These are phyloP conservation scores for Coccomyxa subellipsoidea DNA, from an alignment of 163 green algal species.

Conservation along the genomic window DNA sequence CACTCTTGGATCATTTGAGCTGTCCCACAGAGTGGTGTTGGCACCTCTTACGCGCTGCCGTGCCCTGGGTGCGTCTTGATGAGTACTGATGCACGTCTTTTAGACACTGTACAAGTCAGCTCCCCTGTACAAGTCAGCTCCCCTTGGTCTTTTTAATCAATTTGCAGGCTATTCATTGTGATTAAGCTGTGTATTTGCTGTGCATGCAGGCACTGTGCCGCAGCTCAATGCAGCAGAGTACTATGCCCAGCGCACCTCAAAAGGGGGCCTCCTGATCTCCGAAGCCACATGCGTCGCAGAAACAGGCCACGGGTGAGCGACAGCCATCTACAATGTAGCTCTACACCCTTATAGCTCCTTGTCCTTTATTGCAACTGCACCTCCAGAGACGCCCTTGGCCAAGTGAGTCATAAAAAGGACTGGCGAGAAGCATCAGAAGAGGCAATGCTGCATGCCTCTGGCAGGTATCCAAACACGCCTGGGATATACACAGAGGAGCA, in stretches of 20 bases:
- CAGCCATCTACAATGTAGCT: background rate
- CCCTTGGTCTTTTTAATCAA: no score
- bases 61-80: background rate
- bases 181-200: no score
- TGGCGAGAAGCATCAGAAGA: no score
- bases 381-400: no score
- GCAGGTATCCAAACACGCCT: slow-evolving; percentile 52
- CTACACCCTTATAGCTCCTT: no score
- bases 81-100: no score
- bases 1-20: background rate
- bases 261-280: slow-evolving; percentile 57
- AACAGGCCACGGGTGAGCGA: slow-evolving; percentile 17
- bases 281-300: slow-evolving; percentile 51
- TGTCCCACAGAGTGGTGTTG: background rate
- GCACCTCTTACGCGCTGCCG: background rate
- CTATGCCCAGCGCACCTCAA: slow-evolving; percentile 57
- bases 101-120: no score
- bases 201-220: slow-evolving; percentile 11
- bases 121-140: no score
- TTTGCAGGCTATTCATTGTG: no score
- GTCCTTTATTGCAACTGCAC: no score
- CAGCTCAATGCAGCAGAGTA: slow-evolving; percentile 41
- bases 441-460: background rate
- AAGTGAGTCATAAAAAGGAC: no score
- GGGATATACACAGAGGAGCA: slow-evolving; percentile 71